Percentiles rank a stretch among this genome's conserved stretches.
phyloP scores from a whole-genome alignment of 2,329 filamentous ascomycete genomes.

The Nothopassalora personata region DNA sequence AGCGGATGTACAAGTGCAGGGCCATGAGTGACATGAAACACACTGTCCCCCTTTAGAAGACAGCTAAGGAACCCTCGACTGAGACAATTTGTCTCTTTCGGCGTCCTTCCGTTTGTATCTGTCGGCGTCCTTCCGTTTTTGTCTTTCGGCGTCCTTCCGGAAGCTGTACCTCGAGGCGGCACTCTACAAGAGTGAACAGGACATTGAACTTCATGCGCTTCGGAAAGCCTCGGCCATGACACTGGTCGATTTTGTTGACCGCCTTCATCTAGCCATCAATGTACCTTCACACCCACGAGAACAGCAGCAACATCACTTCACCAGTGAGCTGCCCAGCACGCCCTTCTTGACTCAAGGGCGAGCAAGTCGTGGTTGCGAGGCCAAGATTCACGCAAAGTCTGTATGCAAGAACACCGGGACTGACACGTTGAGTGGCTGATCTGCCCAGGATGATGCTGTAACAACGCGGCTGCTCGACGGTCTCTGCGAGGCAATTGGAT shows the following conservation, averaged over 20 bases:
- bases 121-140: no score
- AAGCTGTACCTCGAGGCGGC: no score
- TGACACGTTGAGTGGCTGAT: neutral
- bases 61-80: neutral
- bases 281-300: neutral
- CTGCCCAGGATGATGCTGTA: neutral
- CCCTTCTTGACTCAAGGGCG: neutral
- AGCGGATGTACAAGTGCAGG: neutral
- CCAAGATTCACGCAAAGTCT: conserved; percentile 8
- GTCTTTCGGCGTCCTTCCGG: no score
- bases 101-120: neutral
- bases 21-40: conserved; percentile 4
- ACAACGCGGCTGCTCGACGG: neutral
- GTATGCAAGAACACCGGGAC: neutral
- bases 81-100: neutral
- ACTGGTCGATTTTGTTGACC: no score
- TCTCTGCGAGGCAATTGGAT: neutral
- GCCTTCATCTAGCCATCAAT: no score
- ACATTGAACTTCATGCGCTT: no score
- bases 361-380: neutral
- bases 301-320: neutral
- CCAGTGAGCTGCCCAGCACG: neutral
- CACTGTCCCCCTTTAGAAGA: neutral
- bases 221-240: no score
- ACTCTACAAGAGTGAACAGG: no score